These are phyloP conservation scores for Rhododendron kiyosumense DNA, from an alignment of 148 eudicot species.

Conservation along the genomic window DNA sequence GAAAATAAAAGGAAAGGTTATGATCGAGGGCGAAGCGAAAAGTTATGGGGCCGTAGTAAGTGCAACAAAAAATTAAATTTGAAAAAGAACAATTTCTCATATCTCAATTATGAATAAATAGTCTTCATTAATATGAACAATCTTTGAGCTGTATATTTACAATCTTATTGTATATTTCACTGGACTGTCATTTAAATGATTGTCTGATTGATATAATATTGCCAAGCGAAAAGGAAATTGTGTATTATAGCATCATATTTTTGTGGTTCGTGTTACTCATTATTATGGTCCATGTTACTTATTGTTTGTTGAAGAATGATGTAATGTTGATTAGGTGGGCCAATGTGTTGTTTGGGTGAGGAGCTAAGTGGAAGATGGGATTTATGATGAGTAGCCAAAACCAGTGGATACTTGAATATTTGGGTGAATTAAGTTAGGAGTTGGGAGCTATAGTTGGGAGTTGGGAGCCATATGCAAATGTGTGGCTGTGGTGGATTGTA, in stretches of 20 bases:
- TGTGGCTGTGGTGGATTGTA: too few relatives aligned
- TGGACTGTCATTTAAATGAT: neutral
- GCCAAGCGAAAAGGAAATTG: neutral
- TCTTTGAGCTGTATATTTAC: neutral
- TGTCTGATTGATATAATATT: neutral
- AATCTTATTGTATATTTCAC: neutral
- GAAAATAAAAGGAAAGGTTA: neutral
- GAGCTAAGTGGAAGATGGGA: neutral
- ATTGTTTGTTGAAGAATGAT: neutral
- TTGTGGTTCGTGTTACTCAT: neutral
- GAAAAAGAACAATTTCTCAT: neutral
- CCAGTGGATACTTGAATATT: too few relatives aligned
- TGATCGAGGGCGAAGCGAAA: neutral
- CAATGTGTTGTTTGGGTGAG: neutral
- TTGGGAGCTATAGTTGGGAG: too few relatives aligned
- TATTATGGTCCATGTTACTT: neutral
- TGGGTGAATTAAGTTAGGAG: neutral
- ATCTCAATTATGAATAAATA: too few relatives aligned
- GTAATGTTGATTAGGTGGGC: neutral
- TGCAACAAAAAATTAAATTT: too few relatives aligned
- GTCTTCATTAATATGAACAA: too few relatives aligned
- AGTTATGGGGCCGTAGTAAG: too few relatives aligned
- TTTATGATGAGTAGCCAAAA: too few relatives aligned
- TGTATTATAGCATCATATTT: neutral
- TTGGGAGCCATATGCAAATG: too few relatives aligned